These are phyloP conservation scores for Benincasa hispida DNA, from an alignment of 306 rosid genomes.

Conservation along the genomic window DNA sequence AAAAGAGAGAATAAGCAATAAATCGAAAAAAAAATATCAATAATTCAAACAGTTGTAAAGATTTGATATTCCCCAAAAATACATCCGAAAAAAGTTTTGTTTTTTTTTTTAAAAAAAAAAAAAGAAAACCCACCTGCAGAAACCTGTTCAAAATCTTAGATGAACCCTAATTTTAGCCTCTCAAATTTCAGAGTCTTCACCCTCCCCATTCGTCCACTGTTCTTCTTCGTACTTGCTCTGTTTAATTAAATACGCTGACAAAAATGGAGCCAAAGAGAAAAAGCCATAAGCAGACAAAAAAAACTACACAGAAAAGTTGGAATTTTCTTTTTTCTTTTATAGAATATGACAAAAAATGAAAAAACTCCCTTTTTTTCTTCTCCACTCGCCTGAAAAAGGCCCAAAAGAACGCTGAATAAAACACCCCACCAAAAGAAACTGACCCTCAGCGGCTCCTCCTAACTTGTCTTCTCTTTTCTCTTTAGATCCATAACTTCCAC, in stretches of 20 bases:
- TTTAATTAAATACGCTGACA: not conserved
- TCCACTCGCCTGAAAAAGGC: not conserved
- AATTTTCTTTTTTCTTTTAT: not conserved
- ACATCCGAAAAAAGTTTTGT: not conserved
- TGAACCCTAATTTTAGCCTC: not conserved
- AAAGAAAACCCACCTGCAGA: not conserved
- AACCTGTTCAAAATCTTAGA: not conserved
- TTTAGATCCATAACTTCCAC: constrained; percentile 24
- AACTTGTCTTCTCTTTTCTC: not conserved
- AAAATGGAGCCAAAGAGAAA: not conserved
- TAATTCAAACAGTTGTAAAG: not conserved
- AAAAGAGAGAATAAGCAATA: not conserved
- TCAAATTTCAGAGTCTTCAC: not conserved
- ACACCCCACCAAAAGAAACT: not conserved
- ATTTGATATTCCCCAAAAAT: not conserved
- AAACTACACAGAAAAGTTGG: not conserved
- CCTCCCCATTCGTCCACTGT: not conserved
- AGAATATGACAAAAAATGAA: not conserved
- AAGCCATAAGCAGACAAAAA: not conserved
- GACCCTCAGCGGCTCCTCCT: not conserved
- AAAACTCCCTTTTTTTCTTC: not conserved
- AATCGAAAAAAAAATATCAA: not conserved
- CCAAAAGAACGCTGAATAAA: not conserved
- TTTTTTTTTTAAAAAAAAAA: too few relatives aligned
- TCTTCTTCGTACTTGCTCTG: not conserved